phyloP scores from a whole-genome alignment of 1,284 basidiomycete genomes.

The Blastosporella zonata region DNA sequence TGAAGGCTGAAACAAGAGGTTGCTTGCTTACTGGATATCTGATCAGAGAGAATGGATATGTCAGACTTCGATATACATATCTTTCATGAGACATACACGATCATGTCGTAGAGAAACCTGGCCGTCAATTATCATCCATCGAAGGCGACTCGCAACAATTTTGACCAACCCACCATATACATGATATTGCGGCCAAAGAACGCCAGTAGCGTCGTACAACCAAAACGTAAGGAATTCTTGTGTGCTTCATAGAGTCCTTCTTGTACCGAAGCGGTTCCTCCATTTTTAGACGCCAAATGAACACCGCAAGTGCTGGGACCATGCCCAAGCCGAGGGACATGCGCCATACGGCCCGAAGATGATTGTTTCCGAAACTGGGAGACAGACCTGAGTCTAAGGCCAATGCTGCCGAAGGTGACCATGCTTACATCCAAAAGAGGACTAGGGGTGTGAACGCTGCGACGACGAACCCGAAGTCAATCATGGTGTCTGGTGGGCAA shows the following conservation, averaged over 20 bases:
- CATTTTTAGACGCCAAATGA: slow-evolving; percentile 88
- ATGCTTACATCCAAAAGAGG: slow-evolving; percentile 76
- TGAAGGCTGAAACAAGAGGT: background rate
- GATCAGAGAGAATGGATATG: background rate
- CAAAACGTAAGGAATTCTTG: slow-evolving; percentile 75
- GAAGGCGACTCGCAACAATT: background rate
- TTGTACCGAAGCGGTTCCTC: slow-evolving; percentile 72
- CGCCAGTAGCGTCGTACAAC: slow-evolving; percentile 81
- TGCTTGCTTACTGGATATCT: slow-evolving; percentile 50
- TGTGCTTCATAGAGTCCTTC: slow-evolving; percentile 74
- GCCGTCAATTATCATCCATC: background rate
- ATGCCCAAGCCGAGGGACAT: slow-evolving; percentile 84
- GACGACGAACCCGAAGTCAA: slow-evolving; percentile 85
- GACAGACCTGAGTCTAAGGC: background rate
- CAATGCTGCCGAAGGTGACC: background rate
- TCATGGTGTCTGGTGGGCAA: slow-evolving; percentile 66
- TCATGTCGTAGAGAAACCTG: slow-evolving; percentile 85
- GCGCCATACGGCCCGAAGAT: slow-evolving; percentile 86
- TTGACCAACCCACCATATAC: slow-evolving; percentile 55
- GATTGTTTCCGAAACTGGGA: slow-evolving; percentile 70
- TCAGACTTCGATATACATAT: background rate
- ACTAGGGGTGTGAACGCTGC: slow-evolving; percentile 83
- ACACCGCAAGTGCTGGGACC: slow-evolving; percentile 76
- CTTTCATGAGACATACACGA: slow-evolving; percentile 46
- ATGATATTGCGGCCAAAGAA: slow-evolving; percentile 64